phyloP scores from a whole-genome alignment of 345 rosid species.

The Euphorbia pulcherrima region DNA sequence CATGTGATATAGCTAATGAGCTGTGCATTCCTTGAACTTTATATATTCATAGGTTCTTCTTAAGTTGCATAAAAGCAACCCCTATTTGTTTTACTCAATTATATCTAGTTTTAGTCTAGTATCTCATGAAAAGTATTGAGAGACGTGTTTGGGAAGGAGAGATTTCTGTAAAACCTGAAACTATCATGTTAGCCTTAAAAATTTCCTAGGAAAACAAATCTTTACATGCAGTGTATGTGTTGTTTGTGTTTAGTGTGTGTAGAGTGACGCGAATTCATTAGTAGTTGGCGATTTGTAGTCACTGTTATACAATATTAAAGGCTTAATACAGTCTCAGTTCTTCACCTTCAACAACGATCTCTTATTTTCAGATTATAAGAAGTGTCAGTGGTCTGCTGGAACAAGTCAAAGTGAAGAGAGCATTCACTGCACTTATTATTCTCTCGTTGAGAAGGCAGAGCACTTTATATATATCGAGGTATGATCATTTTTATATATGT shows the following conservation, averaged over 20 bases:
- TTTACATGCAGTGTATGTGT: not conserved
- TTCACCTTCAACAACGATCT: conserved; percentile 8
- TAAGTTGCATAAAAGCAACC: not conserved
- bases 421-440: conserved; percentile 86
- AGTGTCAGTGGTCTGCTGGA: conserved; percentile 99
- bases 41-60: not conserved
- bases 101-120: not conserved
- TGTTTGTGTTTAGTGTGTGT: not conserved
- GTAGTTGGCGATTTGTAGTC: conserved; percentile 7
- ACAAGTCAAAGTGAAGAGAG: conserved; percentile 95
- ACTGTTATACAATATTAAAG: not conserved
- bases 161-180: not conserved
- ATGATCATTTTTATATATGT: conserved; percentile 18
- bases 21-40: not conserved
- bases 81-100: not conserved
- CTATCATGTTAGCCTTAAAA: not conserved
- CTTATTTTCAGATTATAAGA: conserved; percentile 69
- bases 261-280: conserved; percentile 3
- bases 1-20: not conserved
- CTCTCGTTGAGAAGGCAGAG: conserved; percentile 95
- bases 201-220: not conserved
- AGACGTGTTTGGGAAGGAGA: not conserved
- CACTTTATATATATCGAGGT: conserved; percentile 95
- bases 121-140: not conserved
- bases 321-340: not conserved